Evolutionary conservation across 2,329 filamentous ascomycete species (phyloP).

Genomic region (Sporothrix euskadiensis): DNA sequence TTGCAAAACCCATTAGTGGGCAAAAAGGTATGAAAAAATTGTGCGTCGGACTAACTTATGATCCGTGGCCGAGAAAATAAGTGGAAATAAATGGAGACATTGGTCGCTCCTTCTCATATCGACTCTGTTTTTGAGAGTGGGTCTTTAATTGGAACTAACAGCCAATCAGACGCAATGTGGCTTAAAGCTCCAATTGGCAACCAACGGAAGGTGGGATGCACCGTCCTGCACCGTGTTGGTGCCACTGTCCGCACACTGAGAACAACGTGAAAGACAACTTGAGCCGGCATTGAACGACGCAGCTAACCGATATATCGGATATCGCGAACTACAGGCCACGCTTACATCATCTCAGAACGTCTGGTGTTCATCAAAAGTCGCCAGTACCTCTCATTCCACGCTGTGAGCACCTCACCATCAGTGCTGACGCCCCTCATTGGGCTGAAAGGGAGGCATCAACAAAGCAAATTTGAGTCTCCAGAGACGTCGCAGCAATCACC

Average conservation of each 20-base stretch:
- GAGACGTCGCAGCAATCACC: neutral
- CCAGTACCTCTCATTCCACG: neutral
- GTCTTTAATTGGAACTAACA: neutral
- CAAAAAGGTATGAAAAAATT: constrained; percentile 26
- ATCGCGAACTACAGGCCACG: neutral
- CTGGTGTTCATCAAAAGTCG: neutral
- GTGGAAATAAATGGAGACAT: neutral
- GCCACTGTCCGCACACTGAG: neutral
- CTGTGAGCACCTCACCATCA: neutral
- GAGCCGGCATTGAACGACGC: neutral
- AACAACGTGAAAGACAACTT: constrained; percentile 1
- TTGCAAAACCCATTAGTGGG: constrained; percentile 22
- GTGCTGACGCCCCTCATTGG: neutral
- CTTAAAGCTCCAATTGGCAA: neutral
- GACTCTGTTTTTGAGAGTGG: neutral
- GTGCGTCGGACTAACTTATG: constrained; percentile 31
- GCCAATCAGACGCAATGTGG: neutral
- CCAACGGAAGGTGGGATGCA: neutral
- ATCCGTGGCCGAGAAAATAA: constrained; percentile 21
- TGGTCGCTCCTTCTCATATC: neutral
- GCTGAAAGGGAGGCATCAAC: neutral
- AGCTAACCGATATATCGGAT: neutral
- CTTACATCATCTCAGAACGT: neutral
- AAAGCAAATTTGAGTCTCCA: neutral
- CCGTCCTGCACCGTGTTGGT: constrained; percentile 11